Conservation (phyloP, 805 yeast genomes). For the Candida boleticola region DNA sequence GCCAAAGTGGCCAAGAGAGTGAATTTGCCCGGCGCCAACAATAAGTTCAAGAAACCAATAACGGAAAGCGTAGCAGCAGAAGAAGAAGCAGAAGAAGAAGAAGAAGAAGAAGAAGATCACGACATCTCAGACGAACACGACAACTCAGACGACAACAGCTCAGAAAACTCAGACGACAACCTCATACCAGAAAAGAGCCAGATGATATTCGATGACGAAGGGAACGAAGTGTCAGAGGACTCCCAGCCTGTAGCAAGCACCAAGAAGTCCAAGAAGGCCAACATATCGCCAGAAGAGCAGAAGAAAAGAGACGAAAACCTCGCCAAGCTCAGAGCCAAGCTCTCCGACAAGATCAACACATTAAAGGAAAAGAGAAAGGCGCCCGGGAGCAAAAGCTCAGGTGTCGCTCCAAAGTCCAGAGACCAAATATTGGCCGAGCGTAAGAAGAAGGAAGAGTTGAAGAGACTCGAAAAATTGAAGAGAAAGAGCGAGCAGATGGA, state of each 20-base stretch:
- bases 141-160: slow-evolving; percentile 14
- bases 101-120: slow-evolving; percentile 13
- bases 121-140: slow-evolving; percentile 8
- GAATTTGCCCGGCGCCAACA: slow-evolving; percentile 34
- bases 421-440: slow-evolving; percentile 75
- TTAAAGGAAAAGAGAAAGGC: slow-evolving; percentile 86
- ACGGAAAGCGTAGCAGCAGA: slow-evolving; percentile 8
- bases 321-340: slow-evolving; percentile 70
- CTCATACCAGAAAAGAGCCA: slow-evolving; percentile 16
- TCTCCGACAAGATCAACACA: slow-evolving; percentile 67
- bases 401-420: slow-evolving; percentile 78
- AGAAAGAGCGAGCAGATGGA: slow-evolving; percentile 38
- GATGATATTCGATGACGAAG: slow-evolving; percentile 68
- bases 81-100: slow-evolving; percentile 10
- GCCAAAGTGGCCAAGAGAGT: slow-evolving; percentile 55
- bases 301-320: slow-evolving; percentile 52
- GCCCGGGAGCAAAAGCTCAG: slow-evolving; percentile 75
- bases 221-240: slow-evolving; percentile 19
- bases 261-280: slow-evolving; percentile 19
- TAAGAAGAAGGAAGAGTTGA: slow-evolving; percentile 43
- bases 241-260: slow-evolving; percentile 7
- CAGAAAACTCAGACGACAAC: slow-evolving; percentile 6
- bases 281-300: slow-evolving; percentile 47
- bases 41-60: slow-evolving; percentile 20
- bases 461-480: slow-evolving; percentile 43